Evolutionary conservation across 2,329 filamentous ascomycete genomes (phyloP).

Genomic region (Alternaria tenuissima): DNA sequence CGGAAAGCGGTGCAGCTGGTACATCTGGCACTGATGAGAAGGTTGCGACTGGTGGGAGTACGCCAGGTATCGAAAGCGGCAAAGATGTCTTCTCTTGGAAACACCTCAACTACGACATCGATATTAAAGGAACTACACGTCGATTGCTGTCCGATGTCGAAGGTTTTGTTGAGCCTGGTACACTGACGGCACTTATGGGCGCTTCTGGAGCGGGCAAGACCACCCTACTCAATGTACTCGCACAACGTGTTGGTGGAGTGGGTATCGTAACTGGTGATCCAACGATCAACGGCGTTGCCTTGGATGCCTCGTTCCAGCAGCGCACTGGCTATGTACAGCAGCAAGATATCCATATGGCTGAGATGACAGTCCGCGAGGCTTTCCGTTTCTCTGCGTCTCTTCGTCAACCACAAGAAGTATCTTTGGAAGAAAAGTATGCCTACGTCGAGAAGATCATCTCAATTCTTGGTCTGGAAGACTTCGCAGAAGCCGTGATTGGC

Average conservation of each 20-base stretch:
- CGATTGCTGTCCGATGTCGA: constrained; percentile 60
- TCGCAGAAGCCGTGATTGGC: constrained; percentile 12
- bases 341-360: constrained; percentile 65
- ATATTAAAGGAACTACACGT: constrained; percentile 66
- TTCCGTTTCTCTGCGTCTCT: constrained; percentile 82
- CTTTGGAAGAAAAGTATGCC: background rate
- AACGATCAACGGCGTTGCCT: constrained; percentile 69
- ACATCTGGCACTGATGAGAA: background rate
- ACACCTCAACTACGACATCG: constrained; percentile 74
- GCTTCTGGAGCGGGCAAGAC: constrained; percentile 80
- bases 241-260: constrained; percentile 82
- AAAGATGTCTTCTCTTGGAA: background rate
- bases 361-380: constrained; percentile 71
- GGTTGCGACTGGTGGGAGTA: background rate
- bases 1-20: background rate
- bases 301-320: constrained; percentile 81
- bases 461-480: constrained; percentile 79
- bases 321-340: constrained; percentile 69
- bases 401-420: constrained; percentile 67
- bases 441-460: constrained; percentile 82
- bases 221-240: constrained; percentile 81
- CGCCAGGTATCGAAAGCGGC: background rate
- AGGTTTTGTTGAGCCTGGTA: constrained; percentile 90
- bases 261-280: constrained; percentile 74
- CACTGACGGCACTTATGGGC: constrained; percentile 78